phyloP scores from a whole-genome alignment of 1,284 basidiomycete genomes.

The Ustilago cynodontis region DNA sequence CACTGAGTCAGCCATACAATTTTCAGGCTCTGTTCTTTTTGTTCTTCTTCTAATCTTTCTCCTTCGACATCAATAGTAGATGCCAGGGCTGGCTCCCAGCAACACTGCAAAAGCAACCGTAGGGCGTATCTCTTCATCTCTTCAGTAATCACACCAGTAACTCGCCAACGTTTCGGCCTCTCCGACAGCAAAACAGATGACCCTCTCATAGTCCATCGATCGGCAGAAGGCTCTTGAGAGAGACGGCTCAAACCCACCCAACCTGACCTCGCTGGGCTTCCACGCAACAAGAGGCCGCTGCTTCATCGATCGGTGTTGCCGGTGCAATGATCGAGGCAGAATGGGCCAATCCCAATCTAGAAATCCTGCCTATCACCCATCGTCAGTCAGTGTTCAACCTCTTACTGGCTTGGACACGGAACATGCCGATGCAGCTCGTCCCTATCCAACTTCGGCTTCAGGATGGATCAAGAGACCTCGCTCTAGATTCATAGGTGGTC shows the following conservation, averaged over 20 bases:
- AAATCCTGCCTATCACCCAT: conserved; percentile 5
- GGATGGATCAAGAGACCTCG: conserved; percentile 26
- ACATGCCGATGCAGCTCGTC: not conserved
- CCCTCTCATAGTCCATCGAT: not conserved
- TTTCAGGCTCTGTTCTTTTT: not conserved
- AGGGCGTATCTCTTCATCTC: not conserved
- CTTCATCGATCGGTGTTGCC: not conserved
- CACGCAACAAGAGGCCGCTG: not conserved
- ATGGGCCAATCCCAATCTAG: conserved; percentile 40
- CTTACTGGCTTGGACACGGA: not conserved
- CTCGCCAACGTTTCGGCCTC: not conserved
- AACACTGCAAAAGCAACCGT: not conserved
- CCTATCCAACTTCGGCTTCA: conserved; percentile 20
- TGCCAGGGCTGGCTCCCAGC: not conserved
- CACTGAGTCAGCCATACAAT: not conserved
- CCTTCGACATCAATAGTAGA: not conserved
- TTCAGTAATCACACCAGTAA: not conserved
- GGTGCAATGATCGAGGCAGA: not conserved
- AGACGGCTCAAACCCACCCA: not conserved
- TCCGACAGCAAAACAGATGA: not conserved
- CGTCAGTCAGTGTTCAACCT: conserved; percentile 9
- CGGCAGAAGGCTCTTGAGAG: not conserved
- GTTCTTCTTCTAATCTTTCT: not conserved
- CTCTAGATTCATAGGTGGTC: conserved; percentile 4
- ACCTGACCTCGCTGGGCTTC: not conserved